phyloP scores from a whole-genome alignment of 129 eudicot genomes.

The Tagetes patula region DNA sequence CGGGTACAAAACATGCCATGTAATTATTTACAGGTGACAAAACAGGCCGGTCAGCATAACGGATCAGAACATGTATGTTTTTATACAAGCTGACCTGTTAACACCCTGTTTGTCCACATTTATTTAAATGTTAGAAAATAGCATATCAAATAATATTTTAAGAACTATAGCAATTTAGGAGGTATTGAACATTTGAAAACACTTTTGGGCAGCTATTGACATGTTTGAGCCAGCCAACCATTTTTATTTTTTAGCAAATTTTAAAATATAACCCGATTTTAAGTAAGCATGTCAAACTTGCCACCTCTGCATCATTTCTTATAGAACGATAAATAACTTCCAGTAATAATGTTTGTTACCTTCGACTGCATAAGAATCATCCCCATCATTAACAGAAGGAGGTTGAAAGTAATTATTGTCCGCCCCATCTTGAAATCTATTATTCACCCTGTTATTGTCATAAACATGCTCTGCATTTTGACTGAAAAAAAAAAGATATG shows the following conservation, averaged over 20 bases:
- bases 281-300: background rate
- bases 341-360: slow-evolving; percentile 38
- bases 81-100: background rate
- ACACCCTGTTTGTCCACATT: background rate
- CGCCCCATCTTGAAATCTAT: slow-evolving; percentile 40
- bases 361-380: slow-evolving; percentile 50
- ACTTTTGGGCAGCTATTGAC: background rate
- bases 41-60: background rate
- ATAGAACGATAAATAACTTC: background rate
- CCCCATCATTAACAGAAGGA: slow-evolving; percentile 37
- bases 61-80: background rate
- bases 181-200: background rate
- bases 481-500: slow-evolving; percentile 6
- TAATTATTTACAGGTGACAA: slow-evolving; percentile 7
- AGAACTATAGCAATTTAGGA: background rate
- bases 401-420: slow-evolving; percentile 41
- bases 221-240: background rate
- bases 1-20: background rate
- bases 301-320: background rate
- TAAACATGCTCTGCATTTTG: slow-evolving; percentile 20
- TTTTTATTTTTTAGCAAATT: background rate
- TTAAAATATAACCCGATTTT: background rate
- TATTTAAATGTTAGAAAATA: background rate
- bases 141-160: background rate
- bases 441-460: slow-evolving; percentile 35